Conservation (phyloP, 75 land plant genomes). For the Picea sitchensis region DNA sequence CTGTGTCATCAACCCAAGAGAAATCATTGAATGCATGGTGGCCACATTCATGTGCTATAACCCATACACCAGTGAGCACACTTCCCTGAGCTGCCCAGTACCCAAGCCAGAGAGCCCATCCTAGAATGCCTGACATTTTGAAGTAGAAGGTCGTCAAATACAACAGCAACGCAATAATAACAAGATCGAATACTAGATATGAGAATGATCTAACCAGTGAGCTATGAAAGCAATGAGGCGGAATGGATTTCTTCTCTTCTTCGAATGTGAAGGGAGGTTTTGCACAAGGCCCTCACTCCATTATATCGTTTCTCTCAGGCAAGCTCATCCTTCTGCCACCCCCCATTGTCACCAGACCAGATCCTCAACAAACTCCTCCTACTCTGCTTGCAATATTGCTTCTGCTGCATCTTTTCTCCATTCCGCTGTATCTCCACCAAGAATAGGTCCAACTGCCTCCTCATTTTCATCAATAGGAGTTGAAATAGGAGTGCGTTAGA, state of each 20-base stretch:
- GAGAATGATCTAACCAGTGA: constrained; percentile 57
- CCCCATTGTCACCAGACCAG: constrained; percentile 20
- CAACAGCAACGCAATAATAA: constrained; percentile 13
- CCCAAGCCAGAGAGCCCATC: constrained; percentile 37
- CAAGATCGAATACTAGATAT: constrained; percentile 51
- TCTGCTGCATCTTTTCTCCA: too few species aligned
- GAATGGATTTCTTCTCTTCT: constrained; percentile 65
- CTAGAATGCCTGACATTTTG: constrained; percentile 15
- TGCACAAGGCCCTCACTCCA: constrained; percentile 33
- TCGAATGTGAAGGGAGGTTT: constrained; percentile 71
- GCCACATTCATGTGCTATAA: too few species aligned
- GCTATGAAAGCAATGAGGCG: constrained; percentile 74
- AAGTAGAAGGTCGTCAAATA: constrained; percentile 26
- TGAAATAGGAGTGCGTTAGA: too few species aligned
- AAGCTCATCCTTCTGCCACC: constrained; percentile 34
- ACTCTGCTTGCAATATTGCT: too few species aligned
- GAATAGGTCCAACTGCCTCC: too few species aligned
- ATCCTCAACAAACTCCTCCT: too few species aligned
- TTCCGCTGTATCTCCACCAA: too few species aligned
- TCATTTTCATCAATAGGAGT: too few species aligned
- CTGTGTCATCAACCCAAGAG: too few species aligned
- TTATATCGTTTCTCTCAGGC: constrained; percentile 7
- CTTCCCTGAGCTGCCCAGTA: constrained; percentile 68
- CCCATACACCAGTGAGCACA: constrained; percentile 62
- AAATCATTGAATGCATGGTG: too few species aligned